Evolutionary conservation across 306 rosid genomes (phyloP).

Genomic region (Dalbergia cochinchinensis): DNA sequence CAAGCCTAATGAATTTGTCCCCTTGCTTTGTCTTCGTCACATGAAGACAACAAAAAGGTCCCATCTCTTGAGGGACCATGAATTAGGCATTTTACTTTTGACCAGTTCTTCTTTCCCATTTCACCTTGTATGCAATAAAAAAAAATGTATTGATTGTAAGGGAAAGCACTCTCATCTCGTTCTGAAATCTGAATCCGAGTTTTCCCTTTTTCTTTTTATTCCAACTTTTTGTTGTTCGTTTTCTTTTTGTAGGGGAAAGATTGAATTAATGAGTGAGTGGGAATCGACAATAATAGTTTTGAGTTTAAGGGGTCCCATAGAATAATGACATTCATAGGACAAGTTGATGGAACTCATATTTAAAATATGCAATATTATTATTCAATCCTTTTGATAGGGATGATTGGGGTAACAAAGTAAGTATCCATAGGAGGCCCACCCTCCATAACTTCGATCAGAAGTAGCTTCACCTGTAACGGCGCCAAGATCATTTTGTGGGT

Average conservation of each 20-base stretch:
- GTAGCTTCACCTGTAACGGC: slow-evolving; percentile 12
- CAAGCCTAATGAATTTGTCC: slow-evolving; percentile 28
- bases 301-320: slow-evolving; percentile 25
- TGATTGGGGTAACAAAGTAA: neutral
- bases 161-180: slow-evolving; percentile 26
- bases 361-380: neutral
- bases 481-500: slow-evolving; percentile 1
- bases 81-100: slow-evolving; percentile 47
- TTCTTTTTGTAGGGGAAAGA: slow-evolving; percentile 4
- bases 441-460: neutral
- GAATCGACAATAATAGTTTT: neutral
- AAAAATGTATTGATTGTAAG: slow-evolving; percentile 25
- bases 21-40: slow-evolving; percentile 10
- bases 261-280: slow-evolving; percentile 9
- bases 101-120: slow-evolving; percentile 43
- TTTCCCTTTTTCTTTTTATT: neutral
- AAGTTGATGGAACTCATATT: slow-evolving; percentile 13
- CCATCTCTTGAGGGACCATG: slow-evolving; percentile 47
- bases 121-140: slow-evolving; percentile 43
- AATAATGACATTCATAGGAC: slow-evolving; percentile 19
- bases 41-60: slow-evolving; percentile 35
- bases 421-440: neutral
- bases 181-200: neutral
- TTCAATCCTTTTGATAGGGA: neutral
- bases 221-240: neutral